These are phyloP conservation scores for Ceratobasidium sp. DNA, from an alignment of 1,284 basidiomycete species.

Conservation along the genomic window DNA sequence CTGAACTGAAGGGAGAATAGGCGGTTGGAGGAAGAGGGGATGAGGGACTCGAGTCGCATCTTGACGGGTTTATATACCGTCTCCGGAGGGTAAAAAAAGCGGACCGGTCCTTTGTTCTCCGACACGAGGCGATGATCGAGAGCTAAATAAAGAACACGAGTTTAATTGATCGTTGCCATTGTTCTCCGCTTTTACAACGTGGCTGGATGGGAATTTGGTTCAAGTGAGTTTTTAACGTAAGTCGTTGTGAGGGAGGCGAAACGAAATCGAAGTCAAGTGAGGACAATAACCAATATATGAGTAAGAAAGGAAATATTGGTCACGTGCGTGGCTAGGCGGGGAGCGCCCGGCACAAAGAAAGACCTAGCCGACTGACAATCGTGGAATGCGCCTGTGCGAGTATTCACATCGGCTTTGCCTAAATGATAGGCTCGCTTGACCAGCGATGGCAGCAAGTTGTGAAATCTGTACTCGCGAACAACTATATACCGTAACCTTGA, in stretches of 20 bases:
- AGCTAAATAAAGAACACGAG: slow-evolving; percentile 24
- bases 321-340: not conserved
- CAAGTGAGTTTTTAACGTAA: not conserved
- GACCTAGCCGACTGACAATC: too few species aligned
- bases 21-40: slow-evolving; percentile 29
- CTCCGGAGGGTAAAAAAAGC: not conserved
- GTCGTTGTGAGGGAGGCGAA: slow-evolving; percentile 7
- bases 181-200: slow-evolving; percentile 7
- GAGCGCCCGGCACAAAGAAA: too few species aligned
- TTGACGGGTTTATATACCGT: slow-evolving; percentile 29
- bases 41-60: not conserved
- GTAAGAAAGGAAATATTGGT: slow-evolving; percentile 26
- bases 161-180: slow-evolving; percentile 20
- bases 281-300: not conserved
- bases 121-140: slow-evolving; percentile 30
- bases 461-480: too few species aligned
- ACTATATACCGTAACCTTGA: too few species aligned
- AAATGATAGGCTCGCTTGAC: too few species aligned
- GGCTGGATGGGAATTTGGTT: not conserved
- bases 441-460: too few species aligned
- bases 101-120: slow-evolving; percentile 25
- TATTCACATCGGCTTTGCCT: too few species aligned
- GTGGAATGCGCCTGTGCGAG: too few species aligned
- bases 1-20: slow-evolving; percentile 18
- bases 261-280: slow-evolving; percentile 10